A percentile compares a stretch with the other conserved stretches of the same genome.
Evolutionary conservation across 2,329 filamentous ascomycete genomes (phyloP).

Genomic region (Onygenales sp.): DNA sequence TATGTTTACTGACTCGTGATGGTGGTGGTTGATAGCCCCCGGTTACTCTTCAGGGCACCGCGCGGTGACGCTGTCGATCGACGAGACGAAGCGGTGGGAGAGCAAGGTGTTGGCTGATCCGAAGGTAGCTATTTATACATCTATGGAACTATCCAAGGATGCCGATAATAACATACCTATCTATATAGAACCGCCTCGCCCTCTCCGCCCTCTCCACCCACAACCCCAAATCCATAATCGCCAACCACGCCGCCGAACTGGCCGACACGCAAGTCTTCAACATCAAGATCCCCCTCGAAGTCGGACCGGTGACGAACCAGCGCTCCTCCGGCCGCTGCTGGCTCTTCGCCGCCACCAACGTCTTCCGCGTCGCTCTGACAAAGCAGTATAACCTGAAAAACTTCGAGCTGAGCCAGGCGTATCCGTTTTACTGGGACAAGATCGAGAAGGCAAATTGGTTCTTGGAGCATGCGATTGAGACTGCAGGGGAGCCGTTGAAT

Average conservation of each 20-base stretch:
- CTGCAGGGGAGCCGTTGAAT: slow-evolving; percentile 60
- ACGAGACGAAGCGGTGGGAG: slow-evolving; percentile 18
- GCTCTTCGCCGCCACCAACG: slow-evolving; percentile 86
- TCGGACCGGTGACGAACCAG: slow-evolving; percentile 77
- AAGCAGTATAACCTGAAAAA: slow-evolving; percentile 65
- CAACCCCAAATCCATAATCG: slow-evolving; percentile 57
- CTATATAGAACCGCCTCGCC: slow-evolving; percentile 55
- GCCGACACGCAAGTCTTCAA: slow-evolving; percentile 75
- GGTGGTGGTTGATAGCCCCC: slow-evolving; percentile 8
- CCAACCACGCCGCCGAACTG: slow-evolving; percentile 53
- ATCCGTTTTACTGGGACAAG: slow-evolving; percentile 91
- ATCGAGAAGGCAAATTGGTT: slow-evolving; percentile 88
- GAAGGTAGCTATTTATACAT: slow-evolving; percentile 13
- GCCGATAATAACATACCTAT: neutral
- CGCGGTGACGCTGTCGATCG: slow-evolving; percentile 12
- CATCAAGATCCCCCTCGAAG: slow-evolving; percentile 70
- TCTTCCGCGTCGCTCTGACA: slow-evolving; percentile 83
- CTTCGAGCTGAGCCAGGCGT: slow-evolving; percentile 81
- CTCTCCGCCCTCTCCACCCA: slow-evolving; percentile 62
- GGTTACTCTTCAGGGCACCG: slow-evolving; percentile 11
- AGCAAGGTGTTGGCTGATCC: slow-evolving; percentile 18
- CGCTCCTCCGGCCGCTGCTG: slow-evolving; percentile 74
- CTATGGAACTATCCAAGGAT: neutral
- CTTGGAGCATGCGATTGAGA: slow-evolving; percentile 73
- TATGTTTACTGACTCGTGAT: too few relatives aligned